A percentile compares a stretch with the other conserved stretches of the same genome.
These are phyloP conservation scores for Stipa capillata DNA, from an alignment of 176 grass and related monocot species.

Conservation along the genomic window DNA sequence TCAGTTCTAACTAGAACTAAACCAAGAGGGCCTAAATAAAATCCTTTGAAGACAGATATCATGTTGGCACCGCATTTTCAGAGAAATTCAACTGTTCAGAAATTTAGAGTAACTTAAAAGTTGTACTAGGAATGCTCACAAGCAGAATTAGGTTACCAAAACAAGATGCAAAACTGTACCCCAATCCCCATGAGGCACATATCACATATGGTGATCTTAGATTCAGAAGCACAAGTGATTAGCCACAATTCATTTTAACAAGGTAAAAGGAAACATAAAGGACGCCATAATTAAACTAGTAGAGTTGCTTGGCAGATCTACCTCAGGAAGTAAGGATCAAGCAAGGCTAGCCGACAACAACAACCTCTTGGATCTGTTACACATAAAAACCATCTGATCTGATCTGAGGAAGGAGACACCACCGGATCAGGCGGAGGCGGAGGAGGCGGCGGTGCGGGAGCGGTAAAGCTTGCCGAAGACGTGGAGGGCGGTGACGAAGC, in stretches of 20 bases:
- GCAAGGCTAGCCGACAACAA: conserved; percentile 3
- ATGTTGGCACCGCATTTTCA: not conserved
- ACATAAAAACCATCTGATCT: not conserved
- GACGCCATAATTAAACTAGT: not conserved
- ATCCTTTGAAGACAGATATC: not conserved
- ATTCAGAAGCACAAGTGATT: conserved; percentile 12
- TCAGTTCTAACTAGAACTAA: not conserved
- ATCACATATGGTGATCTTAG: not conserved
- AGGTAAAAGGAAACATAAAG: not conserved
- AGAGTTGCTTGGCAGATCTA: conserved; percentile 2
- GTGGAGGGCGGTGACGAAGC: conserved; percentile 70
- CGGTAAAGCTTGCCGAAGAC: conserved; percentile 83
- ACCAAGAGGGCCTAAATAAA: not conserved
- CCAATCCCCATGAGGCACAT: not conserved
- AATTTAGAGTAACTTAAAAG: not conserved
- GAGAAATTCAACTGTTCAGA: not conserved
- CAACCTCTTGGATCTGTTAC: not conserved
- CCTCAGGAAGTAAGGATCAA: not conserved
- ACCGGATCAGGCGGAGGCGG: conserved; percentile 32
- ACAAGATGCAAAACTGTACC: not conserved
- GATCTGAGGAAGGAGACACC: not conserved
- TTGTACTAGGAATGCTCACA: not conserved
- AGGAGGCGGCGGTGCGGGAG: conserved; percentile 45
- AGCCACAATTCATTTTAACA: not conserved
- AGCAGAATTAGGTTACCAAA: not conserved